Percentiles rank a stretch among this genome's conserved stretches.
phyloP scores from a whole-genome alignment of 495 filamentous ascomycete genomes.

The Aspergillus mulundensis region DNA sequence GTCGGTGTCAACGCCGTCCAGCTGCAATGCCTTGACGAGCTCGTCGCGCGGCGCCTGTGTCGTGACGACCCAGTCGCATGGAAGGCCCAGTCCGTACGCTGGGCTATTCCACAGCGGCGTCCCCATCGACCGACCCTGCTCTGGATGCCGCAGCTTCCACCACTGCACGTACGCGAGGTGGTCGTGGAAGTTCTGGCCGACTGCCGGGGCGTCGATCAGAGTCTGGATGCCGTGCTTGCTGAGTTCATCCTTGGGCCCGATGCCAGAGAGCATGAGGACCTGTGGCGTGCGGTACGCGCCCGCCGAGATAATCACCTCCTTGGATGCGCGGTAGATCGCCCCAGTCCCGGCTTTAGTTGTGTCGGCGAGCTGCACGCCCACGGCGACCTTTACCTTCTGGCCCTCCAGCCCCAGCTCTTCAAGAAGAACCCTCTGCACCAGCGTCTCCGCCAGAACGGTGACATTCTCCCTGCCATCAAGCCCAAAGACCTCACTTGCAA shows the following conservation, averaged over 20 bases:
- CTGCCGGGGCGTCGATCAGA: not conserved
- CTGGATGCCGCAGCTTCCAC: slow-evolving; percentile 3
- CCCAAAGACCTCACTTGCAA: slow-evolving; percentile 26
- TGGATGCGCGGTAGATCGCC: not conserved
- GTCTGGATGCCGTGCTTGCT: not conserved
- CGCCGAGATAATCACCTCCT: slow-evolving; percentile 29
- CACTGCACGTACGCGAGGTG: slow-evolving; percentile 4
- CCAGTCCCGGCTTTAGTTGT: no score
- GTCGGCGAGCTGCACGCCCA: slow-evolving; percentile 14
- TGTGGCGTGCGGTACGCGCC: slow-evolving; percentile 23
- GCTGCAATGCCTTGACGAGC: slow-evolving; percentile 22
- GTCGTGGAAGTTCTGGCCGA: slow-evolving; percentile 11
- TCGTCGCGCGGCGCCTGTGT: not conserved
- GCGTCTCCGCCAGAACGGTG: slow-evolving; percentile 22
- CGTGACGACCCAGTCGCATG: slow-evolving; percentile 7
- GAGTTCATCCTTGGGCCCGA: slow-evolving; percentile 1
- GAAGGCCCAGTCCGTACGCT: slow-evolving; percentile 1
- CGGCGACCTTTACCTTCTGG: slow-evolving; percentile 17
- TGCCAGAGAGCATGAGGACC: slow-evolving; percentile 9
- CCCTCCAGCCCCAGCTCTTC: slow-evolving; percentile 11
- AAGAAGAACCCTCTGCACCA: slow-evolving; percentile 19
- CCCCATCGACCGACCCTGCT: not conserved
- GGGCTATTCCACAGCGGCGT: not conserved
- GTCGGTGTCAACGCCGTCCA: slow-evolving; percentile 23
- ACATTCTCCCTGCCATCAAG: slow-evolving; percentile 7